Base-by-base conservation (phyloP, 1,284 basidiomycete genomes). In the Fomitopsis pinicola region DNA sequence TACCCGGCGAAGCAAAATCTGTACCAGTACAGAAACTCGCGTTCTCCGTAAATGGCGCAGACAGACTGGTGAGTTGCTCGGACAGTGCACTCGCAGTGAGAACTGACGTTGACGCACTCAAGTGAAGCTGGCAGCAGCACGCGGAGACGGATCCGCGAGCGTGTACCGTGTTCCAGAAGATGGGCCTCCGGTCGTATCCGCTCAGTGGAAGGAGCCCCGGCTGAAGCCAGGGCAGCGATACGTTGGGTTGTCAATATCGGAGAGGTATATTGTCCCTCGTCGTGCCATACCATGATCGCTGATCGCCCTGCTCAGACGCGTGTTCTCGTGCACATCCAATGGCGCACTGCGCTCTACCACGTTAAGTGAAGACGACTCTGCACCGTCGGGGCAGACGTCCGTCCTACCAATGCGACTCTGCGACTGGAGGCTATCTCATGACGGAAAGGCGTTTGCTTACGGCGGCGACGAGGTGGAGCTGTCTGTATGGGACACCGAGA, bases 391-490 rank as follows among this genome's bases (percentile, higher is more conserved):
- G 7, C 64, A 71, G 26, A 69, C 70, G 2, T 71, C 75, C 8
- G 63, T 76, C 10, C 80, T 93, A 45, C 90, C 91, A 1, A 85
- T 80, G 65, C 83, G 87, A 33, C 75, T 93, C 22, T 76, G 73
- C 52, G 84, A 83, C 59, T 91, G 89, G 87, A 80, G 81, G n/a
- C 73, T 91, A 15, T 81, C 86, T 2, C 68, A 76, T 7, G 77
- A 83, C 57, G 75, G 75, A 5, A 71, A 77, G 28, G 80, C 81
- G 0, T 94, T 96, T 74, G 84, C 87, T 0, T 89, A 94, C 64
- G 94, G 89, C 6, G 94, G 94, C 3, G 88, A 95, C 67, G 94
- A 96, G 73, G 91, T 96, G 17, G 92, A 95, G 62, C 73, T 94
- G 2, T 94, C 92, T 1, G 69, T 95, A 1, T 96, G 92, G 90